A percentile compares a stretch with the other conserved stretches of the same genome.
These are phyloP conservation scores for Meyerozyma athensensis DNA, from an alignment of 1,139 yeast species.

Conservation along the genomic window DNA sequence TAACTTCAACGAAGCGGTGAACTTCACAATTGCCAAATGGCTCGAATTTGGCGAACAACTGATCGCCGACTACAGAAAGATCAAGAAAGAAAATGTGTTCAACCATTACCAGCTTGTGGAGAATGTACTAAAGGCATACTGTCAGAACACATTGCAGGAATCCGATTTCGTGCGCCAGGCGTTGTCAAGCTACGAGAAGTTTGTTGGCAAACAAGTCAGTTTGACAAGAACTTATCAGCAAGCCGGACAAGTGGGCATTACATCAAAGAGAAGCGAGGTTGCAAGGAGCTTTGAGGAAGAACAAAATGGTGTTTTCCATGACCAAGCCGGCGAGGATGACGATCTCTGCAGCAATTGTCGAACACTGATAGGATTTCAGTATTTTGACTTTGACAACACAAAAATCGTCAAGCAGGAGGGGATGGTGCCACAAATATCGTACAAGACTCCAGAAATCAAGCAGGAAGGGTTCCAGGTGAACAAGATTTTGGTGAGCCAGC, in stretches of 20 bases:
- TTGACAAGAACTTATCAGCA: constrained; percentile 7
- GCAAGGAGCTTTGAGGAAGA: constrained; percentile 16
- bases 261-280: constrained; percentile 13
- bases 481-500: constrained; percentile 17
- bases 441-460: constrained; percentile 5
- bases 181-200: constrained; percentile 22
- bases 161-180: constrained; percentile 20
- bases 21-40: constrained; percentile 71
- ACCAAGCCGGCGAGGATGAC: constrained; percentile 22
- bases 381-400: constrained; percentile 27
- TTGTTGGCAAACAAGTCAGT: constrained; percentile 15
- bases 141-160: background rate
- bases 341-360: constrained; percentile 40
- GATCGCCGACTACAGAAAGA: constrained; percentile 49
- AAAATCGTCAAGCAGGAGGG: constrained; percentile 5
- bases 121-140: constrained; percentile 22
- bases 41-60: constrained; percentile 58
- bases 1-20: constrained; percentile 77
- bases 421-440: constrained; percentile 3
- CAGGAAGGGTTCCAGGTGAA: constrained; percentile 5
- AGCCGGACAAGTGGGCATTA: constrained; percentile 11
- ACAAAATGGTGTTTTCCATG: constrained; percentile 14
- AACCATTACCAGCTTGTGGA: constrained; percentile 41
- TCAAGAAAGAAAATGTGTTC: constrained; percentile 56
- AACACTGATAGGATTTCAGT: constrained; percentile 36